Evolutionary conservation across 1,284 basidiomycete species (phyloP).

Genomic region (Marasmius fiardii): DNA sequence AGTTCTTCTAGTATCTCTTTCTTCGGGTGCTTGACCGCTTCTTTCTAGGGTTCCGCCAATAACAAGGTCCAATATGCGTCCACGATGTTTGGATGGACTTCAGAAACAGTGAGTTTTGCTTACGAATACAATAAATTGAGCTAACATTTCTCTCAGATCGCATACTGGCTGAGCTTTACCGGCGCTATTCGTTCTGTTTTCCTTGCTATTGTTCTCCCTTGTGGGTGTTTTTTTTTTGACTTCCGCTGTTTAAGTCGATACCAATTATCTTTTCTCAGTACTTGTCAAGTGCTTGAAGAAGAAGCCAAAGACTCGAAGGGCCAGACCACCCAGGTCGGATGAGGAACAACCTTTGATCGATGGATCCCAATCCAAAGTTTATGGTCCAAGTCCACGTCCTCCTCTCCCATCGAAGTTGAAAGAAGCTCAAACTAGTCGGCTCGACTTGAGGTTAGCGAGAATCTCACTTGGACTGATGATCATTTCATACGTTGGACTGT

Average conservation of each 20-base stretch:
- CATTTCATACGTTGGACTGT: conserved; percentile 49
- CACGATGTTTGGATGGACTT: conserved; percentile 68
- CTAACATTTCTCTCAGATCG: conserved; percentile 46
- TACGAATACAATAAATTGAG: too few species aligned
- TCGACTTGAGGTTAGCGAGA: conserved; percentile 64
- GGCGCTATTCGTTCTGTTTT: conserved; percentile 59
- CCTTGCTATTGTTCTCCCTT: conserved; percentile 64
- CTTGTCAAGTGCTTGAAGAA: conserved; percentile 52
- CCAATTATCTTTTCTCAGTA: conserved; percentile 31
- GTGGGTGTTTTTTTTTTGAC: conserved; percentile 47
- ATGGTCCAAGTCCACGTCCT: conserved; percentile 8
- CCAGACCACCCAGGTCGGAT: conserved; percentile 6
- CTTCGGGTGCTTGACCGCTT: background rate
- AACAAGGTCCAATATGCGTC: conserved; percentile 73
- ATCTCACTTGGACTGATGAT: conserved; percentile 58
- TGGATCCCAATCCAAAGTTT: too few species aligned
- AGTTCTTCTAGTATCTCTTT: conserved; percentile 30
- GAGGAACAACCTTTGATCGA: conserved; percentile 4
- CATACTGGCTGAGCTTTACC: conserved; percentile 70
- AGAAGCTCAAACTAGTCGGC: conserved; percentile 38
- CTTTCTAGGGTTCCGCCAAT: conserved; percentile 60
- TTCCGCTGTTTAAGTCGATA: background rate
- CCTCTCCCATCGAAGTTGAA: conserved; percentile 14
- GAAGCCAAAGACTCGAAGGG: conserved; percentile 30
- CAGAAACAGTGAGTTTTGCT: conserved; percentile 53